phyloP scores from a whole-genome alignment of 345 rosid species.

The Eucalyptus leucophloia region DNA sequence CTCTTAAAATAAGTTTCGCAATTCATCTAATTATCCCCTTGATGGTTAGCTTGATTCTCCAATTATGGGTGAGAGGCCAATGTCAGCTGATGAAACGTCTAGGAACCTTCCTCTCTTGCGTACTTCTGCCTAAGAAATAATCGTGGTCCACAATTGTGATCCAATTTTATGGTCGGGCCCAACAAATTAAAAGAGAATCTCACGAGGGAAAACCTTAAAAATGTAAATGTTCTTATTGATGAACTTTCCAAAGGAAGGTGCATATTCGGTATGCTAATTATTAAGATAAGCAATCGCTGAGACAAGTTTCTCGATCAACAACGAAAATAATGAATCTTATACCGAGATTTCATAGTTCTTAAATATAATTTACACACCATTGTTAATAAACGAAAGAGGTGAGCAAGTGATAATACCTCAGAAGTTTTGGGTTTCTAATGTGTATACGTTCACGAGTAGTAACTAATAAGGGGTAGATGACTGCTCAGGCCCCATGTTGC shows the following conservation, averaged over 20 bases:
- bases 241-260: neutral
- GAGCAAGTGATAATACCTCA: neutral
- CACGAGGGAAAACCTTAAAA: neutral
- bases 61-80: neutral
- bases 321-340: neutral
- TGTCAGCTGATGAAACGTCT: neutral
- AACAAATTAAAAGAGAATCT: neutral
- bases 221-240: neutral
- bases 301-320: neutral
- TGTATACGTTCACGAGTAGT: neutral
- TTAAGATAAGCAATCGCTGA: neutral
- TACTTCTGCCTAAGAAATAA: neutral
- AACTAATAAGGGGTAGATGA: neutral
- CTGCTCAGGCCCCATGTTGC: neutral
- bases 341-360: neutral
- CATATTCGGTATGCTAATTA: neutral
- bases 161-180: neutral
- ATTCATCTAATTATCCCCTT: neutral
- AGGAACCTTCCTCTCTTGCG: neutral
- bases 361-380: neutral
- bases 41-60: neutral
- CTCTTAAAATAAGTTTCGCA: neutral
- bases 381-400: neutral
- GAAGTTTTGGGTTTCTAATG: neutral
- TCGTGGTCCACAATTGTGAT: neutral